phyloP scores from a whole-genome alignment of 2,329 filamentous ascomycete genomes.

The Trichophyton mentagrophytes region DNA sequence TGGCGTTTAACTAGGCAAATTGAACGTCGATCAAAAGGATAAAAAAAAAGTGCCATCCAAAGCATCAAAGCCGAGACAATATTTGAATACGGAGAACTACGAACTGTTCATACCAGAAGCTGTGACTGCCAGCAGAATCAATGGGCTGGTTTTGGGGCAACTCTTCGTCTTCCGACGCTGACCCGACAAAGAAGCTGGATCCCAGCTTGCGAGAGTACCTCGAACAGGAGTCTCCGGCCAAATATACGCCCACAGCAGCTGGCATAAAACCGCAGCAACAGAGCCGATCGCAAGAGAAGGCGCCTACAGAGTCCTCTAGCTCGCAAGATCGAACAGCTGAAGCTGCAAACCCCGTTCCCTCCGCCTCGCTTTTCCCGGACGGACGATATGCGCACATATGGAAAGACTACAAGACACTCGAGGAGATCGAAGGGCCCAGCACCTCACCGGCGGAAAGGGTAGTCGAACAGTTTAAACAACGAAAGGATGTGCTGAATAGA shows the following conservation, averaged over 20 bases:
- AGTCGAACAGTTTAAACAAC: conserved; percentile 70
- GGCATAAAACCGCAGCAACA: conserved; percentile 14
- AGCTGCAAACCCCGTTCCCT: conserved; percentile 23
- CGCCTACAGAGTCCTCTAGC: background rate
- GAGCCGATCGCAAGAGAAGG: conserved; percentile 12
- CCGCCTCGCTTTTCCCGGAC: conserved; percentile 52
- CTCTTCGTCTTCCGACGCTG: conserved; percentile 33
- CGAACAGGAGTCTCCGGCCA: conserved; percentile 64
- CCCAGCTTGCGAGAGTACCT: conserved; percentile 74
- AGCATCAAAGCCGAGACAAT: background rate
- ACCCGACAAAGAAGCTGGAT: conserved; percentile 63
- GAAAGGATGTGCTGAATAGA: conserved; percentile 61
- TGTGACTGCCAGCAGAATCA: conserved; percentile 4
- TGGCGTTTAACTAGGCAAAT: background rate
- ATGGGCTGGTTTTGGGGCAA: conserved; percentile 56
- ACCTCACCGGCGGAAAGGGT: conserved; percentile 72
- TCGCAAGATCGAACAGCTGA: conserved; percentile 11
- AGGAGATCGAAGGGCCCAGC: conserved; percentile 56
- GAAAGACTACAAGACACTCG: conserved; percentile 73
- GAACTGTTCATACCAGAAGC: background rate
- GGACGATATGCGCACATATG: conserved; percentile 75
- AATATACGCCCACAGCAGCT: conserved; percentile 40
- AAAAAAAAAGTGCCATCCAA: background rate
- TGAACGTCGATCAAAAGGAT: background rate
- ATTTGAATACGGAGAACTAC: background rate